phyloP scores from a whole-genome alignment of 139 green algal genomes.

The Auxenochlorella pyrenoidosa region DNA sequence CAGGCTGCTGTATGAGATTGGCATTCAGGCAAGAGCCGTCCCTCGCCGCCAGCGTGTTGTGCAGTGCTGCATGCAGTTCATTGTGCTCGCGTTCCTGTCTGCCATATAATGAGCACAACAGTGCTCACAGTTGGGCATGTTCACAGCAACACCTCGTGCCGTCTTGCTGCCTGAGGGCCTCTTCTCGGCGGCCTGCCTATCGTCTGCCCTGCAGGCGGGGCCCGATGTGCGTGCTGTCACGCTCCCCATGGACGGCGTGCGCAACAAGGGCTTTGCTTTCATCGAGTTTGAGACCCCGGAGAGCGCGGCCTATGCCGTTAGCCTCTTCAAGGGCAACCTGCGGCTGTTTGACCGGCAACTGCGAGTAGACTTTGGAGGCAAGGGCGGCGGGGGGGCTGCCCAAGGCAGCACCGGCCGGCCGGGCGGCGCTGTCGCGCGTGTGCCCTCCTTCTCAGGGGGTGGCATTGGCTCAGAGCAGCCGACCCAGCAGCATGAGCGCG shows the following conservation, averaged over 20 bases:
- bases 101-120: no score
- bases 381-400: neutral
- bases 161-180: no score
- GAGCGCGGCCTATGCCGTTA: slow-evolving; percentile 24
- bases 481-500: neutral
- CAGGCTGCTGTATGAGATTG: slow-evolving; percentile 39
- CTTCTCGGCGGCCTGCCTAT: no score
- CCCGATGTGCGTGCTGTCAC: slow-evolving; percentile 20
- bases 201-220: slow-evolving; percentile 3
- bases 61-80: neutral
- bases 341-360: neutral
- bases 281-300: slow-evolving; percentile 36
- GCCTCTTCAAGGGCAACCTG: slow-evolving; percentile 28
- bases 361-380: slow-evolving; percentile 17
- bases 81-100: neutral
- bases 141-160: no score
- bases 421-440: no score
- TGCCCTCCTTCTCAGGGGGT: neutral
- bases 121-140: no score
- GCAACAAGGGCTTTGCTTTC: slow-evolving; percentile 35
- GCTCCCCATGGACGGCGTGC: neutral
- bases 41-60: no score
- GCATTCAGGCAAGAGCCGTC: slow-evolving; percentile 8
- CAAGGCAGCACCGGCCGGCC: neutral
- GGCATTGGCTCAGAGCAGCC: neutral